Conservation (phyloP, 2,329 filamentous ascomycete species). For the Dothideomycetes sp. region DNA sequence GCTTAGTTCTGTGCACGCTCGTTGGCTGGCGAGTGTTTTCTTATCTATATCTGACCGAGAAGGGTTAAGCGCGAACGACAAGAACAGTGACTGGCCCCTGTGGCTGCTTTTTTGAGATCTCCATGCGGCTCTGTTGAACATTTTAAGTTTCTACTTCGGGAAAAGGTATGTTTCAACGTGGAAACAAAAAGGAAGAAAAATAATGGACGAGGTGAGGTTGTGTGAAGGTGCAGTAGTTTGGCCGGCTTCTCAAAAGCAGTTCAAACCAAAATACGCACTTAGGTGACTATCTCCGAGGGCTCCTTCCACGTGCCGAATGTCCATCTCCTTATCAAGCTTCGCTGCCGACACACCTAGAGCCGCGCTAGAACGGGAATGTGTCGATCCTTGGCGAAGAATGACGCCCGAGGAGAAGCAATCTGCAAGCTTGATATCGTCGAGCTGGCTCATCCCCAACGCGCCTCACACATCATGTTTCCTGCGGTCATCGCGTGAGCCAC, state of each 20-base stretch:
- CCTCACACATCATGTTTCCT: background rate
- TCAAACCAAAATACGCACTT: too few species aligned
- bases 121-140: background rate
- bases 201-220: too few species aligned
- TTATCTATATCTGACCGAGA: background rate
- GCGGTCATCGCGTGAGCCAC: conserved; percentile 4
- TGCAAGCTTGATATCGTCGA: conserved; percentile 2
- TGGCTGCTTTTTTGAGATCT: background rate
- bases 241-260: too few species aligned
- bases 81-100: too few species aligned
- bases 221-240: too few species aligned
- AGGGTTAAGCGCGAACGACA: background rate
- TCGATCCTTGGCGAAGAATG: background rate
- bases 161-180: too few species aligned
- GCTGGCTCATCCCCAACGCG: background rate
- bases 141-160: too few species aligned
- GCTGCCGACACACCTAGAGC: background rate
- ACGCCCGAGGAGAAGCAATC: conserved; percentile 4
- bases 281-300: too few species aligned
- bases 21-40: background rate
- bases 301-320: too few species aligned
- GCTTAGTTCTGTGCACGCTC: background rate
- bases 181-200: too few species aligned
- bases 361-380: background rate
- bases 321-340: background rate